phyloP scores from a whole-genome alignment of 2,329 filamentous ascomycete species.

The Phialophora expanda region DNA sequence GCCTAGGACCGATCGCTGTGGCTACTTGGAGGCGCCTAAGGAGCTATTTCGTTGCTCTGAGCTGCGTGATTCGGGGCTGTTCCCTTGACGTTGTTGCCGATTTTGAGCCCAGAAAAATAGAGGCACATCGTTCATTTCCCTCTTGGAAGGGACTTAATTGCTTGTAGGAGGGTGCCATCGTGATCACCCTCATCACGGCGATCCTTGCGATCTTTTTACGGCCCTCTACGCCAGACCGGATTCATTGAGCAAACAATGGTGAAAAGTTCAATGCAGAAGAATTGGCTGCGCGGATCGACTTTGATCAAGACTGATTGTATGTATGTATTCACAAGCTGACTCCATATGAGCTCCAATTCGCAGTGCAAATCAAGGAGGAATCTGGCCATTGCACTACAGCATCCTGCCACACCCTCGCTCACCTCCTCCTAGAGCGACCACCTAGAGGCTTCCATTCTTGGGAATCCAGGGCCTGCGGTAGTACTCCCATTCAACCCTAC shows the following conservation, averaged over 20 bases:
- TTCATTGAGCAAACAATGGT: not conserved
- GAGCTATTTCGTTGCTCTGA: not conserved
- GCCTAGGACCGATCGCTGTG: not conserved
- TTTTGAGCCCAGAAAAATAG: not conserved
- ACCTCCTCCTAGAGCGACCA: not conserved
- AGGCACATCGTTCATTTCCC: not conserved
- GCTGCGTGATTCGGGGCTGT: not conserved
- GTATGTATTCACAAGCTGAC: constrained; percentile 1
- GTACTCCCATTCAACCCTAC: not conserved
- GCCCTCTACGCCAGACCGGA: too few relatives aligned
- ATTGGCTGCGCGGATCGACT: not conserved
- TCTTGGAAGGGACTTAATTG: not conserved
- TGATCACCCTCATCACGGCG: not conserved
- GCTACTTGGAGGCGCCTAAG: not conserved
- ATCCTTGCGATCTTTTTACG: not conserved
- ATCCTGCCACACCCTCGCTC: not conserved
- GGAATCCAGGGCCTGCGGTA: not conserved
- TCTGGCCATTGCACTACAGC: not conserved
- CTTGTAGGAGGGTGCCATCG: not conserved
- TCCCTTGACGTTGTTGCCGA: not conserved
- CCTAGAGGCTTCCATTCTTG: not conserved
- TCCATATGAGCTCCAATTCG: not conserved
- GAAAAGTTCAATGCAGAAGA: not conserved
- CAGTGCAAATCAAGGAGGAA: not conserved
- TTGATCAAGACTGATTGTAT: not conserved